Base-by-base conservation (phyloP, 2,329 filamentous ascomycete genomes). In the Colletotrichum eremochloae region DNA sequence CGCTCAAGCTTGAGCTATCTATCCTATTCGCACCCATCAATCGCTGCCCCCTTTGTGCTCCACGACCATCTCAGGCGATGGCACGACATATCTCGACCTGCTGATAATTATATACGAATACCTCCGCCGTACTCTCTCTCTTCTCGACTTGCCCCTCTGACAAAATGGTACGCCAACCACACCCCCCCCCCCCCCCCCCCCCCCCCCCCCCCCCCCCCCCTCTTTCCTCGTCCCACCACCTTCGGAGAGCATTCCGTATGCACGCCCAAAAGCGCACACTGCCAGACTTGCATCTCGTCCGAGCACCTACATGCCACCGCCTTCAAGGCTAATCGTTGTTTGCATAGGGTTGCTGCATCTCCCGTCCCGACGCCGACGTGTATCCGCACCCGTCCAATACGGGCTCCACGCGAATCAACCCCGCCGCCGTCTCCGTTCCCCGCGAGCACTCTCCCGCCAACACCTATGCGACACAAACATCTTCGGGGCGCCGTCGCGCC, bases 311-410 rank as follows among this genome's bases (percentile, higher is more conserved):
- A 31, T 46, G 33, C 15, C n/a, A 9, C 29, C n/a, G 15, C 44
- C 29, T 48, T 44, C 18, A 52, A 57, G 18, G 57, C 57, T 68
- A 44, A 65, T 53, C 46, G n/a, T 56, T 29, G n/a, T 53, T n/a
- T 58, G 50, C 9, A 2, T 73, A 90, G 89, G 89, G 89, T 76
- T 91, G 89, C 81, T 90, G 88, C 78, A 83, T 89, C 77, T 90
- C 88, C 55, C 84, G 83, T 60, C 82, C 86, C 44, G 81, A 84
- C 36, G 86, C 85, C 72, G 88, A 87, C 78, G 87, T 87, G 31
- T 89, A 89, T 73, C 84, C 86, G 11, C 85, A 85, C 61, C 86
- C 83, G 71, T 83, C 81, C 42, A 80, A 84, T 36, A 86, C 87
- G 46, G 83, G 84, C 70, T 89, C 87, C 11, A 83, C 86, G 64